Evolutionary conservation across 352 stramenopile species (phyloP).

Genomic region (Globisporangium paroecandrum): DNA sequence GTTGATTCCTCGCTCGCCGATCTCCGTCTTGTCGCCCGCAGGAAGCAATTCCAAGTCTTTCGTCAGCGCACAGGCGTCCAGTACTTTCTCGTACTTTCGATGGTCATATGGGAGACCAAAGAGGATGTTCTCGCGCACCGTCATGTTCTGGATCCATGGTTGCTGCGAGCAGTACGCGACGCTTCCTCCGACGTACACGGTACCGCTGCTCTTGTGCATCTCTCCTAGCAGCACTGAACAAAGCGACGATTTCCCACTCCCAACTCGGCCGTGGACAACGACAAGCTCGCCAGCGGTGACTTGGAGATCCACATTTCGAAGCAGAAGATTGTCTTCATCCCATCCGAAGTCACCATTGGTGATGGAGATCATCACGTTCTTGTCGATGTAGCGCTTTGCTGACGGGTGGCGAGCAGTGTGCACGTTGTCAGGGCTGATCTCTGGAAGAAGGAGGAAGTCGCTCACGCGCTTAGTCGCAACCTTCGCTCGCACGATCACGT

Average conservation of each 20-base stretch:
- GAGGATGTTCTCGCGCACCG: constrained; percentile 85
- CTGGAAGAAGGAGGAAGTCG: constrained; percentile 45
- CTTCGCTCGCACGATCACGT: neutral
- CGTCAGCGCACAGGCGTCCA: constrained; percentile 62
- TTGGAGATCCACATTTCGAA: constrained; percentile 48
- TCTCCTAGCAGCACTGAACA: constrained; percentile 89
- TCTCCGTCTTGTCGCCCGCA: constrained; percentile 69
- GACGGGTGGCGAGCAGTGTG: constrained; percentile 7
- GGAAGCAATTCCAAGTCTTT: constrained; percentile 68
- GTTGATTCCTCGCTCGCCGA: constrained; percentile 45
- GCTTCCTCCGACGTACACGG: constrained; percentile 25
- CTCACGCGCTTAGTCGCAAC: neutral
- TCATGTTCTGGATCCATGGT: constrained; percentile 89
- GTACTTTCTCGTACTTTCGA: constrained; percentile 50
- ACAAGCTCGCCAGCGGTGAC: constrained; percentile 69
- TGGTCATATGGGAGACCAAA: constrained; percentile 76
- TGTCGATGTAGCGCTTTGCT: constrained; percentile 17
- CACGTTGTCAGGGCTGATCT: constrained; percentile 22
- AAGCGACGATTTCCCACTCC: constrained; percentile 91
- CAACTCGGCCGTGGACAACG: constrained; percentile 88
- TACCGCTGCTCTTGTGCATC: constrained; percentile 47
- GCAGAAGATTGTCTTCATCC: constrained; percentile 13
- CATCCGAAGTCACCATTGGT: constrained; percentile 31
- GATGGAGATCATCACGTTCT: constrained; percentile 28
- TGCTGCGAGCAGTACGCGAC: constrained; percentile 86